Base-by-base conservation (phyloP, 2,329 filamentous ascomycete species). In the Fusarium lateritium region DNA sequence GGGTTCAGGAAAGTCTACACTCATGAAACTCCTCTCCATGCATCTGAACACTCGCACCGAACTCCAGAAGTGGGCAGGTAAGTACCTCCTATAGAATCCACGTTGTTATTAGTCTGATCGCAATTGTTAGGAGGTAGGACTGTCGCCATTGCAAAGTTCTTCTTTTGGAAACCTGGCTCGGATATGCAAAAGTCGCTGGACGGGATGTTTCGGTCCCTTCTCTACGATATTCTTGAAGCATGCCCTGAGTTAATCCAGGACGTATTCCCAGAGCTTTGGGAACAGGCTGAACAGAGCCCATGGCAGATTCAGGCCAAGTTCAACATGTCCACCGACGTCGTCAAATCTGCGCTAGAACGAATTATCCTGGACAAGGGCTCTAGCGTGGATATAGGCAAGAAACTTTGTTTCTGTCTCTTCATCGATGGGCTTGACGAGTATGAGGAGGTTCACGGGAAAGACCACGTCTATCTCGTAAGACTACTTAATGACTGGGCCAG, bases 131-230 rank as follows among this genome's bases (percentile, higher is more conserved):
- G 24, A 1, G 6, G 21, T 0, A 33, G 6, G 13, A 34, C 7
- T 6, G 33, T 61, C 4, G 17, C 50, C 11, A 9, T 57, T 3
- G 3, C 24, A 3, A 49, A 7, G 2, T 50, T 57, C 13, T 57
- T 51, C 24, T 61, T 61, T 7, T 61, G 57, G 57, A 61, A 34
- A 3, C 38, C 57, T 5, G 57, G 57, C 1, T 34, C 45, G 1
- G 24, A 56, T 0, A 9, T 57, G 5, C 52, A 61, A 39, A 50
- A 45, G 45, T 57, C 52, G 1, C 5, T 61, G 10, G 6, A 17
- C 1, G 57, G 57, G 7, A 24, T 61, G 3, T 57, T 39, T 3
- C 38, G 45, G 2, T 57, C 57, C 9, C 17, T 57, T 0, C 24
- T 57, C 0, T 10, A 39, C 7, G 53, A 57, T 9, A 50, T 61